Conservation (phyloP, 129 eudicot genomes). For the Pseudognaphalium luteoalbum region DNA sequence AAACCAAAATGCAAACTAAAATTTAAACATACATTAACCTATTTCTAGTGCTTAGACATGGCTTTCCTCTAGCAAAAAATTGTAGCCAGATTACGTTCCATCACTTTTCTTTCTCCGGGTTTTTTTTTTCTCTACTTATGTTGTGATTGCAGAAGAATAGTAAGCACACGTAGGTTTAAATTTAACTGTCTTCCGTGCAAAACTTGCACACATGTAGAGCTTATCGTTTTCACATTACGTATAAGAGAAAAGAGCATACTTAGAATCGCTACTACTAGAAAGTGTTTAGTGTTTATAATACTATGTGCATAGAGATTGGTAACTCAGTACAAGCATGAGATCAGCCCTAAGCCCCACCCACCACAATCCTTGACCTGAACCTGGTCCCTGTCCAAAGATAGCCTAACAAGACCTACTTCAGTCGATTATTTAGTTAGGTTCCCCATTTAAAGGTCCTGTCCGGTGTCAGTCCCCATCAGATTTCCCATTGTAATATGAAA, state of each 20-base stretch:
- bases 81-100: not conserved
- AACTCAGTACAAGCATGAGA: too few species aligned
- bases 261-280: too few species aligned
- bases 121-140: not conserved
- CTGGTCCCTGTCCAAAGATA: too few species aligned
- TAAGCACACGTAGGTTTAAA: not conserved
- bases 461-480: too few species aligned
- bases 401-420: too few species aligned
- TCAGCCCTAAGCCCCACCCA: too few species aligned
- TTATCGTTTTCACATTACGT: not conserved
- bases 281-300: too few species aligned
- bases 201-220: slow-evolving; percentile 9
- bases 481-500: too few species aligned
- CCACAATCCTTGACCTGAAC: too few species aligned
- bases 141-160: not conserved
- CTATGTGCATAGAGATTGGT: too few species aligned
- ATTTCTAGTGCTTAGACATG: not conserved
- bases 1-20: slow-evolving; percentile 4
- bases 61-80: not conserved
- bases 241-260: not conserved
- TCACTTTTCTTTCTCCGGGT: not conserved
- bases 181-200: not conserved
- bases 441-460: too few species aligned
- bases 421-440: too few species aligned
- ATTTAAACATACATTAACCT: not conserved